Percentiles rank a stretch among this genome's conserved stretches.
phyloP scores from a whole-genome alignment of 306 rosid genomes.

The Malus asiatica region DNA sequence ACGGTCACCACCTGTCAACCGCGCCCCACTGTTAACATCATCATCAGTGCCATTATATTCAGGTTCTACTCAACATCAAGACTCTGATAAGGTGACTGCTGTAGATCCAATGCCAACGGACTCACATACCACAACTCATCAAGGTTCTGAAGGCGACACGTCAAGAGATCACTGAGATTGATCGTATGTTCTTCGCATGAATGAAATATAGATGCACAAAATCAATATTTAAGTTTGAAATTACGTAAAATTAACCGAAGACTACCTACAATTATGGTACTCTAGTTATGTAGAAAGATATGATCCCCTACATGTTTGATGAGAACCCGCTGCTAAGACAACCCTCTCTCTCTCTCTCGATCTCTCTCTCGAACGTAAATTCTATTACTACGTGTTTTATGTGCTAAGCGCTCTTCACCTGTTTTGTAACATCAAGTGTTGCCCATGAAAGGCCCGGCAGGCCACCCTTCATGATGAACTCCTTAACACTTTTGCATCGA shows the following conservation, averaged over 20 bases:
- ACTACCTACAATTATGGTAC: neutral
- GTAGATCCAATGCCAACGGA: conserved; percentile 29
- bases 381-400: neutral
- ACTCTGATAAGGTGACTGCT: neutral
- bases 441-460: no score
- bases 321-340: neutral
- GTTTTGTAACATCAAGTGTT: neutral
- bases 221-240: conserved; percentile 12
- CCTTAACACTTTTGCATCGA: no score
- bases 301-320: neutral
- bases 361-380: neutral
- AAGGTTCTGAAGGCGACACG: conserved; percentile 31
- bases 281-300: conserved; percentile 11
- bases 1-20: conserved; percentile 7
- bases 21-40: neutral
- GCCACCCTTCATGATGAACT: no score
- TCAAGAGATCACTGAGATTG: conserved; percentile 21
- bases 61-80: neutral
- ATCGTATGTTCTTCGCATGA: conserved; percentile 7
- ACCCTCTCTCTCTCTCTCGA: neutral
- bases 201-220: conserved; percentile 20
- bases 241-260: neutral
- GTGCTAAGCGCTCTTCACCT: no score
- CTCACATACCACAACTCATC: conserved; percentile 27
- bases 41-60: neutral